phyloP scores from a whole-genome alignment of 2,329 filamentous ascomycete genomes.

The Colletotrichum orchidophilum region DNA sequence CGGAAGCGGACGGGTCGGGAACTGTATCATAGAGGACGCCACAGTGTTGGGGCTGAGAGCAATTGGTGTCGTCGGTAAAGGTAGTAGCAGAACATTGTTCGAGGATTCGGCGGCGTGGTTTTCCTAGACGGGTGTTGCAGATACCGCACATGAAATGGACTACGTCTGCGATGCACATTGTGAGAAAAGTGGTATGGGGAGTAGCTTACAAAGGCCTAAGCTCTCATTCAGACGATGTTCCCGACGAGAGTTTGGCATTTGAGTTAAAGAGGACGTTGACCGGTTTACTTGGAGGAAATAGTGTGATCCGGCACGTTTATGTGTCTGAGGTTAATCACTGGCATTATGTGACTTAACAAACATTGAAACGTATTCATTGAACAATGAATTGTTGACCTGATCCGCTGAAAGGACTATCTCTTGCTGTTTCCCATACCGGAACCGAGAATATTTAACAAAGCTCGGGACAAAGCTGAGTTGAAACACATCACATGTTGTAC shows the following conservation, averaged over 20 bases:
- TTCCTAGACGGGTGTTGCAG: conserved; percentile 15
- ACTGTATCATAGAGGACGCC: conserved; percentile 2
- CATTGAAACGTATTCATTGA: not conserved
- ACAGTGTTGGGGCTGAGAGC: conserved; percentile 2
- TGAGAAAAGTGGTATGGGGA: not conserved
- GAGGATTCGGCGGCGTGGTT: conserved; percentile 2
- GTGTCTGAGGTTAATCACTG: not conserved
- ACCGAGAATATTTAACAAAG: not conserved
- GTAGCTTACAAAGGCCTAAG: not conserved
- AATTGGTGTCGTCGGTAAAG: not conserved
- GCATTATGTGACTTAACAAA: not conserved
- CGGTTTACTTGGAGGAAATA: too few relatives aligned
- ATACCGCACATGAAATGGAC: conserved; percentile 4
- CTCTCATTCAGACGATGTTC: not conserved
- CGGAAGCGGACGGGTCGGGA: not conserved
- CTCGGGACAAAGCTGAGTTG: not conserved
- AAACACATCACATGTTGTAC: too few relatives aligned
- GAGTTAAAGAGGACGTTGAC: not conserved
- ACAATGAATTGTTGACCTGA: not conserved
- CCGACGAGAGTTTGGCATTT: too few relatives aligned
- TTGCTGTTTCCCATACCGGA: too few relatives aligned
- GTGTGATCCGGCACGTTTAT: too few relatives aligned
- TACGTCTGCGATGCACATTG: conserved; percentile 9
- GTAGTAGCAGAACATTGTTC: conserved; percentile 1
- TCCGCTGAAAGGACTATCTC: too few relatives aligned